phyloP scores from a whole-genome alignment of 2,329 filamentous ascomycete genomes.

The Pseudocercospora eumusae region DNA sequence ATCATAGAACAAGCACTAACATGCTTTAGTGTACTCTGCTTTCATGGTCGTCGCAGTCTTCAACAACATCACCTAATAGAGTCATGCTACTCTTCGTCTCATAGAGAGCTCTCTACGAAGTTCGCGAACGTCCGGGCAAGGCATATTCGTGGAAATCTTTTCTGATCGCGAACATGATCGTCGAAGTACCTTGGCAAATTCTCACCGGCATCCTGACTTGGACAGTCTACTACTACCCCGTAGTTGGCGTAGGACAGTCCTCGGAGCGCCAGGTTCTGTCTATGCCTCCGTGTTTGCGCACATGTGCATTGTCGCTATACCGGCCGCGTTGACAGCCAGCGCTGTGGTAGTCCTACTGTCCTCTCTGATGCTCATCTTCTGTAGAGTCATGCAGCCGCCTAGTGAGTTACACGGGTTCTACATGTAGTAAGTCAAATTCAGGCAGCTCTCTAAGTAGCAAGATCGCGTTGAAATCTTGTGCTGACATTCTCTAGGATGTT shows the following conservation, averaged over 20 bases:
- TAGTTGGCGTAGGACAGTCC: constrained; percentile 41
- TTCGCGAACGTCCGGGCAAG: constrained; percentile 64
- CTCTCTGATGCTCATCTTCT: constrained; percentile 52
- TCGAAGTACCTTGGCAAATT: constrained; percentile 69
- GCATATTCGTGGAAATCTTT: constrained; percentile 75
- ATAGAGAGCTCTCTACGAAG: constrained; percentile 61
- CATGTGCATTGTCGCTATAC: constrained; percentile 70
- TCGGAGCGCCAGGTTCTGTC: constrained; percentile 64
- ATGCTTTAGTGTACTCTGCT: constrained; percentile 46
- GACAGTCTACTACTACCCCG: constrained; percentile 66
- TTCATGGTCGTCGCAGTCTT: constrained; percentile 51
- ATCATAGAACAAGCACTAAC: no score
- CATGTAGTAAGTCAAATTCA: constrained; percentile 55
- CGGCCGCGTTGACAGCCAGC: constrained; percentile 67
- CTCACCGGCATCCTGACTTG: constrained; percentile 65
- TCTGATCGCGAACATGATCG: constrained; percentile 68
- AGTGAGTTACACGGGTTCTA: constrained; percentile 64
- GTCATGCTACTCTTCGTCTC: constrained; percentile 63
- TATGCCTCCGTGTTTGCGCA: constrained; percentile 73
- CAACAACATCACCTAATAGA: constrained; percentile 55
- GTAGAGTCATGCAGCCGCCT: constrained; percentile 63
- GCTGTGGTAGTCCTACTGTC: constrained; percentile 55
- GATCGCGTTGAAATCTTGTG: no score
- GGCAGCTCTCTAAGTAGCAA: no score
- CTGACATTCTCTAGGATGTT: constrained; percentile 50